These are phyloP conservation scores for Epipyxis sp. DNA, from an alignment of 108 stramenopile species.

Conservation along the genomic window DNA sequence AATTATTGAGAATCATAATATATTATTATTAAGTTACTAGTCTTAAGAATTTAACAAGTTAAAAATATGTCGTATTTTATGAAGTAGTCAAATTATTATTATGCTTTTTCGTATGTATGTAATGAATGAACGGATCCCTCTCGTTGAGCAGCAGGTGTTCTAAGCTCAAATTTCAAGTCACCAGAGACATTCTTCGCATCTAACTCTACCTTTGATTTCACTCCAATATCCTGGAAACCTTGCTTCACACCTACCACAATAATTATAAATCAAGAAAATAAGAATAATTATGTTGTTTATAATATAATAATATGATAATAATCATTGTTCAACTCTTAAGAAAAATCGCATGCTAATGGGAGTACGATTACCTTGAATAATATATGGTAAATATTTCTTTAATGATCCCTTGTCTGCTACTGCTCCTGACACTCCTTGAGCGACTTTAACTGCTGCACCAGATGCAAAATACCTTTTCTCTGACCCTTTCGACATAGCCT, in stretches of 20 bases:
- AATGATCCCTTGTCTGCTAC: slow-evolving; percentile 98
- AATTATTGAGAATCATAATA: too few species aligned
- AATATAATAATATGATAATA: too few species aligned
- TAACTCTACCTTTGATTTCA: slow-evolving; percentile 42
- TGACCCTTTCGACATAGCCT: slow-evolving; percentile 95
- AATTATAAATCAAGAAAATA: too few species aligned
- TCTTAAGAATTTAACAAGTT: too few species aligned
- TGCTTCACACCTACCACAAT: slow-evolving; percentile 95
- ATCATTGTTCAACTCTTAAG: too few species aligned
- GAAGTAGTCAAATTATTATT: not conserved
- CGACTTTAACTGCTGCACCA: slow-evolving; percentile 87
- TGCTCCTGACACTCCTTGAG: slow-evolving; percentile 98
- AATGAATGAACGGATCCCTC: slow-evolving; percentile 98
- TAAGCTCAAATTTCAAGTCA: slow-evolving; percentile 82
- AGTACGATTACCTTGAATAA: too few species aligned
- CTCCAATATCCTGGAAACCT: slow-evolving; percentile 74
- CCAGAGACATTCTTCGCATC: slow-evolving; percentile 71
- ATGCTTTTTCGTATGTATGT: slow-evolving; percentile 82
- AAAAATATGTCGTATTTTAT: too few species aligned
- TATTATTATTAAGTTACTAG: too few species aligned
- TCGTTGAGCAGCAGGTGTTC: slow-evolving; percentile 97
- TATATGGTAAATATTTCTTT: slow-evolving; percentile 91
- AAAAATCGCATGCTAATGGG: too few species aligned
- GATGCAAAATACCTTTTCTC: slow-evolving; percentile 98
- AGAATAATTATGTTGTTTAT: too few species aligned